Conservation (phyloP, 768 basidiomycete genomes). For the Fomitopsis pulvina region DNA sequence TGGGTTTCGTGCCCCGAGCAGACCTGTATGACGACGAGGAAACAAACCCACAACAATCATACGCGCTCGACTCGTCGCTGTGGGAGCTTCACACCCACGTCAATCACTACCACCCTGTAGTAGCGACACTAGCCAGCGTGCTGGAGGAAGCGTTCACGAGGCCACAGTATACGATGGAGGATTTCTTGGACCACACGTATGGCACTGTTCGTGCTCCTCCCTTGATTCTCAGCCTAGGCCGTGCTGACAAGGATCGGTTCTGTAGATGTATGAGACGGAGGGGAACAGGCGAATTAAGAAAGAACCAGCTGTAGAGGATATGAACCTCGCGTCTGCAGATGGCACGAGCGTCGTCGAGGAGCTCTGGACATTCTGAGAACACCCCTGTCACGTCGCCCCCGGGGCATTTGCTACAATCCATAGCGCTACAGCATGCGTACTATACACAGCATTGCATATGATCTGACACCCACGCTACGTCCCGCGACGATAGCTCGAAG, state of each 20-base stretch:
- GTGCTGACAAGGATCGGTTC: background rate
- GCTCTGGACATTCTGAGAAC: slow-evolving; percentile 37
- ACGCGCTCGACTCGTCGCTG: slow-evolving; percentile 79
- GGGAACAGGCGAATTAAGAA: slow-evolving; percentile 71
- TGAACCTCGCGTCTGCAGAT: slow-evolving; percentile 17
- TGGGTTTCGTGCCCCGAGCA: slow-evolving; percentile 15
- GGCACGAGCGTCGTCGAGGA: slow-evolving; percentile 36
- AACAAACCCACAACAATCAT: slow-evolving; percentile 65
- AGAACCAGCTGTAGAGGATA: slow-evolving; percentile 48
- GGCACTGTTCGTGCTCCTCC: slow-evolving; percentile 55
- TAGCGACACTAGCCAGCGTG: slow-evolving; percentile 84
- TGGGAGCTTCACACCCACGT: slow-evolving; percentile 87
- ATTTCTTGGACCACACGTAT: slow-evolving; percentile 94
- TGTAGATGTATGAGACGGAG: slow-evolving; percentile 84
- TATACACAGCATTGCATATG: background rate
- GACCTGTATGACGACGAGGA: slow-evolving; percentile 71
- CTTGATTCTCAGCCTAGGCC: background rate
- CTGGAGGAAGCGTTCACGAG: slow-evolving; percentile 94
- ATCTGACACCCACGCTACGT: background rate
- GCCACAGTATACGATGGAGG: slow-evolving; percentile 83
- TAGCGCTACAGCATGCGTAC: background rate
- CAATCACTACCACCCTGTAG: slow-evolving; percentile 77
- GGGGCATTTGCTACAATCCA: background rate
- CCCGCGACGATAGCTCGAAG: background rate
- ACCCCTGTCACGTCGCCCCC: background rate